Conservation (phyloP, 257 asterid genomes). For the Nicotiana paniculata region DNA sequence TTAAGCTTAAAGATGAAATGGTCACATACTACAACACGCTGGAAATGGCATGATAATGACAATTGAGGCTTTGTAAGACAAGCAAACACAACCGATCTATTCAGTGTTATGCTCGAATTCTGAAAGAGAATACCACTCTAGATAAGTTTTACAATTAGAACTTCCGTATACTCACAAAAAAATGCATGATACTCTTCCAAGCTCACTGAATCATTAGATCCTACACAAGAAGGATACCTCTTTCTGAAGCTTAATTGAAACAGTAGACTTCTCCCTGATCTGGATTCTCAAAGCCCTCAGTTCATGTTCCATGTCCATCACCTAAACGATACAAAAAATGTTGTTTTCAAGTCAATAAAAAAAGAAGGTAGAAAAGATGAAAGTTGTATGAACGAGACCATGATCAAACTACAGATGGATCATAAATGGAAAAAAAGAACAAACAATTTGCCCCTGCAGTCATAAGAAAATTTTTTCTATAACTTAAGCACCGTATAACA, state of each 20-base stretch:
- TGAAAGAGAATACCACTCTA: background rate
- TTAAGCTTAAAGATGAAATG: too few relatives aligned
- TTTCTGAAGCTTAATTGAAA: conserved; percentile 66
- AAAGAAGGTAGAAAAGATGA: background rate
- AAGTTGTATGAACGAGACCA: background rate
- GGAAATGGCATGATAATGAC: background rate
- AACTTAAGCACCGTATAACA: background rate
- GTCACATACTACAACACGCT: background rate
- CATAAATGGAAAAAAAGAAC: background rate
- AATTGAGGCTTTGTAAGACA: background rate
- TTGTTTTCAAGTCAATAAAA: background rate
- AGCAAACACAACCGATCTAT: background rate
- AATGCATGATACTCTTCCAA: background rate
- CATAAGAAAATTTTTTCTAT: background rate
- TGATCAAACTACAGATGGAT: background rate
- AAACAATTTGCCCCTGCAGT: background rate
- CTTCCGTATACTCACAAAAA: background rate
- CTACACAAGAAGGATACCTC: conserved; percentile 43
- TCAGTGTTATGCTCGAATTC: background rate
- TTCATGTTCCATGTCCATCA: conserved; percentile 92
- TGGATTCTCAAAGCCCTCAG: conserved; percentile 76
- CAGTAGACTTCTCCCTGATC: conserved; percentile 61
- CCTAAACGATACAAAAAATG: conserved; percentile 34
- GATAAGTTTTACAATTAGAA: background rate
- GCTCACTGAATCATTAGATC: background rate